Conservation (phyloP, 352 stramenopile genomes). For the Globisporangium rhizosaccharum region DNA sequence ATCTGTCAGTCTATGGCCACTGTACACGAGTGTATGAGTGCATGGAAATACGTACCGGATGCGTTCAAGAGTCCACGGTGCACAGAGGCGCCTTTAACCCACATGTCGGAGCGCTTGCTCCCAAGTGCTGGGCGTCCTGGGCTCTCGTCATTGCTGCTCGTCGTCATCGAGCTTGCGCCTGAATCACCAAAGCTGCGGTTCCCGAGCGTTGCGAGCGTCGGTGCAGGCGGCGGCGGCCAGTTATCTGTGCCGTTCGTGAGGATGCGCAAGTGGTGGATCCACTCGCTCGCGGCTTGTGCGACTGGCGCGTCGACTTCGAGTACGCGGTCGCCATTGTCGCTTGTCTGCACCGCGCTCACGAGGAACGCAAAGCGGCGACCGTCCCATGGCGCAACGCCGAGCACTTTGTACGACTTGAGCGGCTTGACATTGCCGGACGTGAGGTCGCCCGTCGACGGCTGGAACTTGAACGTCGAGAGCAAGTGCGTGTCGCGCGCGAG, state of each 20-base stretch:
- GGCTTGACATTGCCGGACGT: conserved; percentile 49
- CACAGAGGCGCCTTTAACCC: conserved; percentile 77
- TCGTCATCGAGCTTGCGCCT: not conserved
- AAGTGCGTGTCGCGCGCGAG: conserved; percentile 51
- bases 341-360: conserved; percentile 61
- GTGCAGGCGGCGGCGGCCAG: conserved; percentile 13
- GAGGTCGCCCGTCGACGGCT: conserved; percentile 67
- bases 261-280: conserved; percentile 61
- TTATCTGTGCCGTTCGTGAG: conserved; percentile 44
- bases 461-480: conserved; percentile 85
- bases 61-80: conserved; percentile 74
- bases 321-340: conserved; percentile 70
- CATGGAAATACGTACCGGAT: conserved; percentile 21
- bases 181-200: conserved; percentile 13
- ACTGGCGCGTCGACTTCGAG: conserved; percentile 68
- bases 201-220: conserved; percentile 17
- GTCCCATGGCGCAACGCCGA: conserved; percentile 68
- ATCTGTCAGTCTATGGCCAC: not conserved
- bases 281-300: conserved; percentile 54
- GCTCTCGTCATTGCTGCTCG: conserved; percentile 20
- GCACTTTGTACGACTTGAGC: conserved; percentile 61
- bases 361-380: conserved; percentile 70
- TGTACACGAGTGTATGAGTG: not conserved
- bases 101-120: conserved; percentile 68
- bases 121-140: conserved; percentile 15